phyloP scores from a whole-genome alignment of 306 rosid genomes.

The Prunus mume region DNA sequence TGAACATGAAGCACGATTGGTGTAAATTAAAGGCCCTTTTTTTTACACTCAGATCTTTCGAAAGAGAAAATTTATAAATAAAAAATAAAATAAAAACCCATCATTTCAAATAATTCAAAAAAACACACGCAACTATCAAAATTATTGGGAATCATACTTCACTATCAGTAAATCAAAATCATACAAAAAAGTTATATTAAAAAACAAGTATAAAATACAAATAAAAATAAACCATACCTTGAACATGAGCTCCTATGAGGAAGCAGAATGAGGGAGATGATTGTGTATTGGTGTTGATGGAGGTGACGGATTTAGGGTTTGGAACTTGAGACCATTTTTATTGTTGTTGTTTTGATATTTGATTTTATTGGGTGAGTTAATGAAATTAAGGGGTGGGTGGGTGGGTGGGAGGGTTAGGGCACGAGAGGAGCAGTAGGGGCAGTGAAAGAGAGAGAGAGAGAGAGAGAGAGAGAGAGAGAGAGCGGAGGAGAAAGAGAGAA shows the following conservation, averaged over 20 bases:
- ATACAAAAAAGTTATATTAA: not conserved
- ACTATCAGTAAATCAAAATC: not conserved
- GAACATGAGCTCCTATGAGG: not conserved
- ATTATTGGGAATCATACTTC: not conserved
- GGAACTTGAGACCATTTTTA: not conserved
- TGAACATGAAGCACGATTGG: not conserved
- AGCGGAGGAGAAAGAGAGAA: conserved; percentile 7
- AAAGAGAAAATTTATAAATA: not conserved
- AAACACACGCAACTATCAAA: not conserved
- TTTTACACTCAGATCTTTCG: not conserved
- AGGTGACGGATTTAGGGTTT: not conserved
- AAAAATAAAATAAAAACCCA: not conserved
- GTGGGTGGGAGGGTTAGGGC: conserved; percentile 9
- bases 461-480: conserved; percentile 7
- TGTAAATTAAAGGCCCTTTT: not conserved
- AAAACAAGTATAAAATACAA: not conserved
- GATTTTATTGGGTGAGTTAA: not conserved
- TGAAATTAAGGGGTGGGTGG: not conserved
- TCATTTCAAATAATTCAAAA: not conserved
- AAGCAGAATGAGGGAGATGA: not conserved
- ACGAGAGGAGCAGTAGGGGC: conserved; percentile 1
- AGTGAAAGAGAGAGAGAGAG: conserved; percentile 1
- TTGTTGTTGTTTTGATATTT: not conserved
- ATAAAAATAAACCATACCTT: not conserved
- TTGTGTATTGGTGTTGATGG: not conserved